These are phyloP conservation scores for Phyllostachys edulis DNA, from an alignment of 176 grass and related monocot genomes.

Conservation along the genomic window DNA sequence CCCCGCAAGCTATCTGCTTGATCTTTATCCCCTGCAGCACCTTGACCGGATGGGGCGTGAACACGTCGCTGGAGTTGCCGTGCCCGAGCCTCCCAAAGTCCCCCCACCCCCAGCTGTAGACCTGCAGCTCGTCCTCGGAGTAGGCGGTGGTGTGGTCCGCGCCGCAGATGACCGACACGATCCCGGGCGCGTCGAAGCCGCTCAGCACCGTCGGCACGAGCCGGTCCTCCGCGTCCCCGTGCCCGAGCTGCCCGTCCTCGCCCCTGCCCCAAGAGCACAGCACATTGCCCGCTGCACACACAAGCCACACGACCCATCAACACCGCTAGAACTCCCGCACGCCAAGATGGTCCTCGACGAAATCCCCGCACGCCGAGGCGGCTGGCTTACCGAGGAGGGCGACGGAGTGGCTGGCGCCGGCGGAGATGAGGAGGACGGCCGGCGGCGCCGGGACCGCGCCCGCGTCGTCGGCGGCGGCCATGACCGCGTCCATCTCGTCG, in stretches of 20 bases:
- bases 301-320: not conserved
- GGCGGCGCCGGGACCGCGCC: constrained; percentile 6
- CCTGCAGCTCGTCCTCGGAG: constrained; percentile 70
- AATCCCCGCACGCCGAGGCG: not conserved
- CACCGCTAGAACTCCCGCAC: not conserved
- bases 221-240: constrained; percentile 91
- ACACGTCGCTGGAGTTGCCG: constrained; percentile 93
- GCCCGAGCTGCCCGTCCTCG: constrained; percentile 95
- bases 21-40: constrained; percentile 87
- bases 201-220: constrained; percentile 78
- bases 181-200: constrained; percentile 59
- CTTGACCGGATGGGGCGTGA: constrained; percentile 89
- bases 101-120: constrained; percentile 99
- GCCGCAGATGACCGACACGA: constrained; percentile 80
- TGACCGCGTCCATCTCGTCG: constrained; percentile 39
- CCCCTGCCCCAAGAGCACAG: constrained; percentile 98
- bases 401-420: constrained; percentile 94
- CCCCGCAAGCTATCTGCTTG: constrained; percentile 96
- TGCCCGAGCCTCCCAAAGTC: constrained; percentile 95
- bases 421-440: constrained; percentile 68
- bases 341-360: not conserved
- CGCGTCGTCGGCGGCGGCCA: constrained; percentile 23
- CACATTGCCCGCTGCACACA: constrained; percentile 65
- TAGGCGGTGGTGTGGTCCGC: constrained; percentile 96
- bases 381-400: constrained; percentile 70